A percentile compares a stretch with the other conserved stretches of the same genome.
These are phyloP conservation scores for Kodamaea alishanica DNA, from an alignment of 1,139 yeast species.

Conservation along the genomic window DNA sequence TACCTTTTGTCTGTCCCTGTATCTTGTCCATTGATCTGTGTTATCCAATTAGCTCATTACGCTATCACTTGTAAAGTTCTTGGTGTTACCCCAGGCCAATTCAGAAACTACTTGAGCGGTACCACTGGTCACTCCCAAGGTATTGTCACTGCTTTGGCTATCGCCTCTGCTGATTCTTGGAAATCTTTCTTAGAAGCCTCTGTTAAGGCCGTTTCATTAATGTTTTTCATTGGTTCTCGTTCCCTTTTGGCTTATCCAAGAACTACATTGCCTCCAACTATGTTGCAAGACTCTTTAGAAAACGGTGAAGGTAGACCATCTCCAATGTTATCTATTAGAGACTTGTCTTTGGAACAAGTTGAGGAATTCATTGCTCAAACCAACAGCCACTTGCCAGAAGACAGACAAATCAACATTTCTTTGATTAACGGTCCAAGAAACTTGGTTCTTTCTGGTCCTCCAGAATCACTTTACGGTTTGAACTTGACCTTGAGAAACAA, in stretches of 20 bases:
- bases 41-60: slow-evolving; percentile 91
- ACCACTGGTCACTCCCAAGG: slow-evolving; percentile 99
- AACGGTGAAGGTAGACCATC: slow-evolving; percentile 96
- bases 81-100: slow-evolving; percentile 87
- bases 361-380: slow-evolving; percentile 78
- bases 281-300: slow-evolving; percentile 87
- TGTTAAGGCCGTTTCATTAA: slow-evolving; percentile 72
- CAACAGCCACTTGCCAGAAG: slow-evolving; percentile 87
- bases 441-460: slow-evolving; percentile 95
- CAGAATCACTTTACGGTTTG: slow-evolving; percentile 96
- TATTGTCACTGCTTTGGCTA: slow-evolving; percentile 86
- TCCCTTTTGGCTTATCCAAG: slow-evolving; percentile 88
- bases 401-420: slow-evolving; percentile 87
- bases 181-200: slow-evolving; percentile 70
- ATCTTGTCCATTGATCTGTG: slow-evolving; percentile 92
- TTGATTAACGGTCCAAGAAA: slow-evolving; percentile 94
- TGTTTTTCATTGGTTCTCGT: slow-evolving; percentile 92
- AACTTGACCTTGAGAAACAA: slow-evolving; percentile 88
- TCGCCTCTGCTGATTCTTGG: slow-evolving; percentile 86
- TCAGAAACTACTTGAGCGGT: slow-evolving; percentile 66
- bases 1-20: slow-evolving; percentile 89
- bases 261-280: slow-evolving; percentile 91
- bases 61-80: slow-evolving; percentile 81
- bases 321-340: slow-evolving; percentile 95
- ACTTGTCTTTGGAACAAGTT: slow-evolving; percentile 75